Evolutionary conservation across 768 basidiomycete species (phyloP), one percentile per base, ranked within the genome.

Genomic region (Trametes sanguinea): DNA sequence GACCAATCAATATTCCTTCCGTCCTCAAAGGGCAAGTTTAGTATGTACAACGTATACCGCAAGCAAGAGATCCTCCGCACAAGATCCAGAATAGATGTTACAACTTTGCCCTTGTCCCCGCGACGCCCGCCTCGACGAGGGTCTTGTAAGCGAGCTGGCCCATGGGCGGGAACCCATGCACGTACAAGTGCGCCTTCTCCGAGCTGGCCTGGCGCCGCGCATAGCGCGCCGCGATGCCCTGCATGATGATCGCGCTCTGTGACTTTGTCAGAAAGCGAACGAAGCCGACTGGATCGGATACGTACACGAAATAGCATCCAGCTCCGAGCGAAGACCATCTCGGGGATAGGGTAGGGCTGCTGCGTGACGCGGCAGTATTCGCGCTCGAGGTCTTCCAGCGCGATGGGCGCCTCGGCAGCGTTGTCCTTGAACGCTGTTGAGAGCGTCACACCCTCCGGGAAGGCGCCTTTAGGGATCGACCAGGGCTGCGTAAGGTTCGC

Each of bases 121-220:
- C 33, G 7, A 58, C 56, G 3, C 57, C 60, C 3, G 57, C 65
- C 17, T 62, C 59, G 8, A 59, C 65, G 10, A 62, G 54, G 9
- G 61, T 60, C 54, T 50, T 62, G 42, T 65, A 83, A 7, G 93
- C 90, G 40, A 93, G 68, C 22, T 75, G 73, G 33, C 92, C 93
- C 50, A 90, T 75, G 27, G 85, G 63, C 13, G 83, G 86, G 73
- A 91, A 92, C 8, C 78, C 68, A 1, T 60, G 55, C 10, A 54
- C 61, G 43, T 81, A 78, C 50, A 80, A 63, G 46, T 74, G 76
- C 6, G 94, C 94, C 45, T 78, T 77, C 72, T 94, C 93, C 0
- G 94, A 95, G 71, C 91, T 95, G 3, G 94, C 94, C 74, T 97
- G 94, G 17, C 92, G 85, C 29, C 88, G 81, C 1, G 93, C 92